A percentile compares a stretch with the other conserved stretches of the same genome.
Conservation (phyloP, 1,284 basidiomycete genomes). For the Lentinula novae-zelandiae region DNA sequence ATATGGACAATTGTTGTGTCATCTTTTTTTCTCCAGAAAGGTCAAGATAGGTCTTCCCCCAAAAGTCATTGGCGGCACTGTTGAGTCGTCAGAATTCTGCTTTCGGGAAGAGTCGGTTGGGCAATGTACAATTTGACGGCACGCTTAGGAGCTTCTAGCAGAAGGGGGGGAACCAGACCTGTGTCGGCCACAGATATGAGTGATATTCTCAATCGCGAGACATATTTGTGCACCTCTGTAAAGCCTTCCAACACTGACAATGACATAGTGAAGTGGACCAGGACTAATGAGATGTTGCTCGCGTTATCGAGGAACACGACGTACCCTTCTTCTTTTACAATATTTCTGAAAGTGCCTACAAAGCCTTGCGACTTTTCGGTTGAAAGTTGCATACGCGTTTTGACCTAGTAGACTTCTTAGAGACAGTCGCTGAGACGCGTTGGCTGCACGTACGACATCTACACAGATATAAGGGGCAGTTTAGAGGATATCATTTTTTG, state of each 20-base stretch:
- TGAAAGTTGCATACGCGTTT: slow-evolving; percentile 97
- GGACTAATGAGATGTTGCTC: slow-evolving; percentile 11
- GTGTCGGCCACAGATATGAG: neutral
- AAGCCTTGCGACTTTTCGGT: slow-evolving; percentile 81
- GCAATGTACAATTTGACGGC: slow-evolving; percentile 88
- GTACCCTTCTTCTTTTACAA: slow-evolving; percentile 84
- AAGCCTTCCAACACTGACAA: slow-evolving; percentile 67
- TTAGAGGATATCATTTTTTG: neutral
- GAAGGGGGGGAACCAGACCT: slow-evolving; percentile 90
- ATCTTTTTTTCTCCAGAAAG: slow-evolving; percentile 76
- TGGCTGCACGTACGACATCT: slow-evolving; percentile 51
- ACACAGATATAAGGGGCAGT: slow-evolving; percentile 1
- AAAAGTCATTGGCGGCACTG: slow-evolving; percentile 88
- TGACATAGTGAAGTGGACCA: neutral
- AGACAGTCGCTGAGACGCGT: slow-evolving; percentile 4
- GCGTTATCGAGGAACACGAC: slow-evolving; percentile 25
- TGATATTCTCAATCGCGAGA: neutral
- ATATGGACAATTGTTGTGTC: slow-evolving; percentile 81
- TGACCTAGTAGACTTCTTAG: slow-evolving; percentile 54
- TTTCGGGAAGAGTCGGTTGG: neutral
- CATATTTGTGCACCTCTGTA: slow-evolving; percentile 63
- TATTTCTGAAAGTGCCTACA: slow-evolving; percentile 74
- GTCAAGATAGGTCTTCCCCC: slow-evolving; percentile 76
- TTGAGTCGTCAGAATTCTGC: neutral
- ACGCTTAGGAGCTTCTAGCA: slow-evolving; percentile 97